These are phyloP conservation scores for Simplicillium sp. DNA, from an alignment of 2,329 filamentous ascomycete genomes.

Conservation along the genomic window DNA sequence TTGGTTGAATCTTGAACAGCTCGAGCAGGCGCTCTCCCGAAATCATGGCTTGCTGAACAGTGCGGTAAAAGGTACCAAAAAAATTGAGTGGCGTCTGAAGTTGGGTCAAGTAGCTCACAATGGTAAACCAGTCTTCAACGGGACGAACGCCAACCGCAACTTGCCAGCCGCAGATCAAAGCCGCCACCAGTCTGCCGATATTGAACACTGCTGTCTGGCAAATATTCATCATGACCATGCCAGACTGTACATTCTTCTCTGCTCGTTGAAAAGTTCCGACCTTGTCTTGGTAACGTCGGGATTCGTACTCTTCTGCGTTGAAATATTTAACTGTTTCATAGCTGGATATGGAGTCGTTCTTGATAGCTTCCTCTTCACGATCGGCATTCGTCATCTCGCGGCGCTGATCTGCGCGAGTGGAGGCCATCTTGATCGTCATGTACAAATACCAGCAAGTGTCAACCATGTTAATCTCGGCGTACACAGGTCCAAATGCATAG, in stretches of 20 bases:
- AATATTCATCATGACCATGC: slow-evolving; percentile 72
- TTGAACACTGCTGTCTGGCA: slow-evolving; percentile 75
- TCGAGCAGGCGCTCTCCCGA: slow-evolving; percentile 92
- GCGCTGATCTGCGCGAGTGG: slow-evolving; percentile 83
- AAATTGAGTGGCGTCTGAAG: slow-evolving; percentile 75
- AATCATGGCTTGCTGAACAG: slow-evolving; percentile 94
- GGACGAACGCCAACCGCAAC: slow-evolving; percentile 56
- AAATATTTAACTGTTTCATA: slow-evolving; percentile 95
- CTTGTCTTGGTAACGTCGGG: slow-evolving; percentile 60
- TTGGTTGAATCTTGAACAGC: slow-evolving; percentile 91
- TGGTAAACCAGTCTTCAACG: slow-evolving; percentile 62
- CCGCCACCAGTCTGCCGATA: slow-evolving; percentile 60
- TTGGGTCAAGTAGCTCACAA: slow-evolving; percentile 72
- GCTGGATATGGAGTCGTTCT: slow-evolving; percentile 98
- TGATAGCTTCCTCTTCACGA: slow-evolving; percentile 91
- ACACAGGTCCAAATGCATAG: slow-evolving; percentile 50
- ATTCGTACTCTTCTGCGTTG: slow-evolving; percentile 75
- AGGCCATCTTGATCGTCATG: slow-evolving; percentile 90
- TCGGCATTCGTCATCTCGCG: slow-evolving; percentile 92
- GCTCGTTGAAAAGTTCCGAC: slow-evolving; percentile 64
- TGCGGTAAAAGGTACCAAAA: slow-evolving; percentile 91
- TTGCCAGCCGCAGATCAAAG: slow-evolving; percentile 69
- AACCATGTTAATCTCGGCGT: slow-evolving; percentile 79
- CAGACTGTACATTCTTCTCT: slow-evolving; percentile 68
- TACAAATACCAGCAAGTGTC: slow-evolving; percentile 96